Conservation (phyloP, 345 rosid genomes). For the Cardamine resedifolia region DNA sequence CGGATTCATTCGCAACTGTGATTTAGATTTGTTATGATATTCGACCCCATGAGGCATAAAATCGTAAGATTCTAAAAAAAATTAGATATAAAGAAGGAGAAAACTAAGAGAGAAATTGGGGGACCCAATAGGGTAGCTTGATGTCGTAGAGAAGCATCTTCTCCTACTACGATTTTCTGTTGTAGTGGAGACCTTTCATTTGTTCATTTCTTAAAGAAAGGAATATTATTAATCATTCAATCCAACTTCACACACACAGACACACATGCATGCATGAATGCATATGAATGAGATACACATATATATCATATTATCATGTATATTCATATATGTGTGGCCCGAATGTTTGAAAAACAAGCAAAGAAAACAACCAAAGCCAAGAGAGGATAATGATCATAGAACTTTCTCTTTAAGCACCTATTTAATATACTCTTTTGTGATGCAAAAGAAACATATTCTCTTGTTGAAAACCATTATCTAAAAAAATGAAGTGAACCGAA, state of each 20-base stretch:
- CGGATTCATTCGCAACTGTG: neutral
- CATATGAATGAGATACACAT: constrained; percentile 6
- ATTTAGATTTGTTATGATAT: neutral
- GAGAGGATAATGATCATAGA: constrained; percentile 44
- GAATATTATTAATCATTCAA: constrained; percentile 42
- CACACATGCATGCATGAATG: constrained; percentile 36
- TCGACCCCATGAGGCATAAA: constrained; percentile 13
- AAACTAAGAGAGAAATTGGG: constrained; percentile 32
- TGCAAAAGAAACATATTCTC: constrained; percentile 34
- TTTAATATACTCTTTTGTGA: constrained; percentile 31
- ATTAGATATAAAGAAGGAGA: constrained; percentile 39
- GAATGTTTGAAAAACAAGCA: constrained; percentile 77
- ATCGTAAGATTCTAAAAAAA: neutral
- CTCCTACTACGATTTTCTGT: constrained; percentile 36
- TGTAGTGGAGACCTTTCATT: constrained; percentile 37
- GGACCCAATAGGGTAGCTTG: constrained; percentile 39
- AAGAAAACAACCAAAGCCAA: constrained; percentile 40
- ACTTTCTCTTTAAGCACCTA: constrained; percentile 58
- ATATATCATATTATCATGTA: constrained; percentile 24
- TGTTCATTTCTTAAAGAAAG: constrained; percentile 41
- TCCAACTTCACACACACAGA: constrained; percentile 31
- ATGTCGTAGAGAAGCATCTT: constrained; percentile 45
- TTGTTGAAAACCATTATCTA: constrained; percentile 22
- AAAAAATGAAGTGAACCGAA: constrained; percentile 11
- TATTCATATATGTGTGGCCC: constrained; percentile 50